Evolutionary conservation across 306 rosid genomes (phyloP).

Genomic region (Lathyrus aphaca): DNA sequence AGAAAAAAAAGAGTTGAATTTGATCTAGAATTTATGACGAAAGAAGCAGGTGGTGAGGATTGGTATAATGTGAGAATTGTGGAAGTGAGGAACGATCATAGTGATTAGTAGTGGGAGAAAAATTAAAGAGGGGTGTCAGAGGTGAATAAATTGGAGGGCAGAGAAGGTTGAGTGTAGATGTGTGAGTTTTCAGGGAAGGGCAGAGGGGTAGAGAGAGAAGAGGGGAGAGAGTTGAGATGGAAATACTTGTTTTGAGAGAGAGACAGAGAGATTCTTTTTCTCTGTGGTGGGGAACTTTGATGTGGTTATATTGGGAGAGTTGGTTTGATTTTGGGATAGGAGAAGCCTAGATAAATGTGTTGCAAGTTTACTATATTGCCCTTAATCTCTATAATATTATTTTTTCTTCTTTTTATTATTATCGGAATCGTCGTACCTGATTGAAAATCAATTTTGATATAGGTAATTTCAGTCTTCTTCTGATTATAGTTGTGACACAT

Average conservation of each 20-base stretch:
- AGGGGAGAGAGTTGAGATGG: constrained; percentile 37
- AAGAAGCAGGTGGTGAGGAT: constrained; percentile 52
- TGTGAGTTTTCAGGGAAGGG: constrained; percentile 36
- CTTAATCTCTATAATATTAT: background rate
- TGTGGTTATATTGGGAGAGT: constrained; percentile 64
- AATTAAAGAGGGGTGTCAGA: constrained; percentile 35
- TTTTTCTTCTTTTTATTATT: no score
- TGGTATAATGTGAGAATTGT: constrained; percentile 57
- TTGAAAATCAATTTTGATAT: no score
- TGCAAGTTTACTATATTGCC: constrained; percentile 36
- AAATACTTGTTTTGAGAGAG: constrained; percentile 21
- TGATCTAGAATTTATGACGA: constrained; percentile 45
- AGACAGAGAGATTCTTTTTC: constrained; percentile 51
- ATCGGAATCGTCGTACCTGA: no score
- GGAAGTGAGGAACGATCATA: constrained; percentile 47
- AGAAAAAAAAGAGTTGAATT: constrained; percentile 16
- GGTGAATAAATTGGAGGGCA: constrained; percentile 28
- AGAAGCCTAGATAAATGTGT: background rate
- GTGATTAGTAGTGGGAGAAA: constrained; percentile 35
- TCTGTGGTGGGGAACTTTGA: constrained; percentile 50
- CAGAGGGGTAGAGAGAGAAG: background rate
- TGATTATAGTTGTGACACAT: no score
- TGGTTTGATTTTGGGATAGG: constrained; percentile 42
- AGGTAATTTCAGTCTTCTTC: no score
- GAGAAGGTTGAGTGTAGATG: constrained; percentile 13